Evolutionary conservation across 1,284 basidiomycete genomes (phyloP).

Genomic region (Rhodotorula sp.): DNA sequence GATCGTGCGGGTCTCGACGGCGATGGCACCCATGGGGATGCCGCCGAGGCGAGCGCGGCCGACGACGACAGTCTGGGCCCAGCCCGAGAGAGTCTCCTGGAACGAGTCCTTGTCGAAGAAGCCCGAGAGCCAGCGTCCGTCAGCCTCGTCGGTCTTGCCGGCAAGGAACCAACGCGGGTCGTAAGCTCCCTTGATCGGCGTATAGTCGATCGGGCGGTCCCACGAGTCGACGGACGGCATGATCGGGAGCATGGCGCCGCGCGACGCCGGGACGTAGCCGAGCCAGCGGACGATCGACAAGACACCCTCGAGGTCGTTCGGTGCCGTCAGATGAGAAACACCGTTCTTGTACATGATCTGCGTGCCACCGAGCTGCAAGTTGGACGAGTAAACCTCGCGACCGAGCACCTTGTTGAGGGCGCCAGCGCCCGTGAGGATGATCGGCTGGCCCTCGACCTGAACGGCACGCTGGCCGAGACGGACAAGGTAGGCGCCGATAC

Average conservation of each 20-base stretch:
- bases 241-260: slow-evolving; percentile 73
- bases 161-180: slow-evolving; percentile 98
- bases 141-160: slow-evolving; percentile 81
- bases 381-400: slow-evolving; percentile 98
- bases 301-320: slow-evolving; percentile 91
- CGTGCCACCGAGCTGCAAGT: slow-evolving; percentile 96
- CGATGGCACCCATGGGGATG: slow-evolving; percentile 96
- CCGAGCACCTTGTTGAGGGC: slow-evolving; percentile 99
- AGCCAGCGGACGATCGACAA: slow-evolving; percentile 92
- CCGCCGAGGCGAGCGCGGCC: slow-evolving; percentile 95
- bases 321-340: slow-evolving; percentile 92
- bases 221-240: slow-evolving; percentile 69
- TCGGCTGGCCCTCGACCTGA: slow-evolving; percentile 98
- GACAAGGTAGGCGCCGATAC: slow-evolving; percentile 98
- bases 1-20: slow-evolving; percentile 95
- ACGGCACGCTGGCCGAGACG: slow-evolving; percentile 96
- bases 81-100: slow-evolving; percentile 92
- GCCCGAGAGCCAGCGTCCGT: slow-evolving; percentile 70
- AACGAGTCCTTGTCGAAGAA: slow-evolving; percentile 98
- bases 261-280: slow-evolving; percentile 82
- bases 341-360: slow-evolving; percentile 99
- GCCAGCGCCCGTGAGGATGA: slow-evolving; percentile 95
- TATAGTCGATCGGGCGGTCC: slow-evolving; percentile 90
- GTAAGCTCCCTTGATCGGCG: slow-evolving; percentile 89
- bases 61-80: slow-evolving; percentile 97